phyloP scores from a whole-genome alignment of 495 filamentous ascomycete genomes.

The Penicillium ochrochloron region DNA sequence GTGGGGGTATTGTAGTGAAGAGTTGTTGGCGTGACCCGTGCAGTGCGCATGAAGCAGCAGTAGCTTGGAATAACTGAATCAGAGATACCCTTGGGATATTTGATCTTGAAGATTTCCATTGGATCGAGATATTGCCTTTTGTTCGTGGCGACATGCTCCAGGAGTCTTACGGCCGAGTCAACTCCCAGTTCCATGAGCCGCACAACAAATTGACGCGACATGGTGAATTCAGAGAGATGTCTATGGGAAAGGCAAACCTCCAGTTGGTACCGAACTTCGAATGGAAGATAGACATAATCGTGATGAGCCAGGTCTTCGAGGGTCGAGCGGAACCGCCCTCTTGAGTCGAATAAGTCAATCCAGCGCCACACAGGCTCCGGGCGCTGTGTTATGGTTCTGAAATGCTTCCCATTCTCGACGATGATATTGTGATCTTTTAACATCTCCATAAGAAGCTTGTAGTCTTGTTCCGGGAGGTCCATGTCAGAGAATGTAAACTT shows the following conservation, averaged over 20 bases:
- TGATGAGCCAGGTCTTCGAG: slow-evolving; percentile 40
- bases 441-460: slow-evolving; percentile 52
- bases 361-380: slow-evolving; percentile 57
- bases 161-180: slow-evolving; percentile 52
- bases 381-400: slow-evolving; percentile 20
- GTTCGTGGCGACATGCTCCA: slow-evolving; percentile 66
- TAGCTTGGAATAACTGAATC: slow-evolving; percentile 66
- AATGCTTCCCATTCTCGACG: slow-evolving; percentile 37
- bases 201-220: slow-evolving; percentile 66
- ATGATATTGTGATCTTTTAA: slow-evolving; percentile 77
- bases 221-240: slow-evolving; percentile 76
- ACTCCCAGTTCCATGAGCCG: slow-evolving; percentile 58
- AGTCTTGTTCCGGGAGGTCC: slow-evolving; percentile 39
- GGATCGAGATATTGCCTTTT: slow-evolving; percentile 68
- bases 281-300: slow-evolving; percentile 58
- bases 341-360: slow-evolving; percentile 48
- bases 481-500: slow-evolving; percentile 36
- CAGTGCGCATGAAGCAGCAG: slow-evolving; percentile 75
- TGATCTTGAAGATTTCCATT: slow-evolving; percentile 70
- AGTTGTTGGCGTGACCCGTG: slow-evolving; percentile 79
- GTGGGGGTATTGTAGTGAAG: slow-evolving; percentile 76
- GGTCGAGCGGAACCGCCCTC: slow-evolving; percentile 26
- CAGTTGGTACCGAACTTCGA: slow-evolving; percentile 82
- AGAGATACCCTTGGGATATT: slow-evolving; percentile 46
- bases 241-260: slow-evolving; percentile 88